Base-by-base conservation (phyloP, 2,329 filamentous ascomycete genomes). In the Sporothrix brasiliensis region DNA sequence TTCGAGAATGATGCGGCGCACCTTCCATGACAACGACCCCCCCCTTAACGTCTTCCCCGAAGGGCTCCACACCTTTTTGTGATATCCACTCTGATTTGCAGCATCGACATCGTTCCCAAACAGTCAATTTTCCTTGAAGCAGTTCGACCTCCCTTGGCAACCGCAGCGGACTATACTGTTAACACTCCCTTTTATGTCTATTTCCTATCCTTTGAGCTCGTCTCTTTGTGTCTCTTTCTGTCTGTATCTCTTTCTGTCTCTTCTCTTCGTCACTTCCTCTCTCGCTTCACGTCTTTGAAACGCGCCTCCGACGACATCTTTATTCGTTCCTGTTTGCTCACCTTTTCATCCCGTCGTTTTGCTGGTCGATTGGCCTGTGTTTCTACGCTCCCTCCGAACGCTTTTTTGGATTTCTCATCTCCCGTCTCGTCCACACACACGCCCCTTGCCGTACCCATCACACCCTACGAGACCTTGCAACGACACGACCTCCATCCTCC, bases 321-420 rank as follows among this genome's bases (percentile, higher is more conserved):
- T 41, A 52, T 24, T n/a, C n/a, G 24, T 19, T 30, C 47, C n/a
- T 49, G 44, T 61, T 41, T 41, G 11, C 19, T 50, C 49, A 16
- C n/a, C 9, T 65, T 47, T 19, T 21, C 30, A 14, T 14, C 21
- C 16, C 34, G 30, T 21, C 47, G 24, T 65, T 30, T 65, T 49
- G 39, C 14, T 53, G 11, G 21, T n/a, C 49, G 24, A 34, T 30
- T 13, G 30, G n/a, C 49, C 67, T 61, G 61, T 67, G 69, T 24
- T 70, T 70, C 69, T 5, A 34, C 7, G 34, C 34, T 34, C 34
- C 34, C 34, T 34, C 34, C 34, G 6, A 34, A 34, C 34, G 34
- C 6, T 30, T 7, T 70, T 70, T 70, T 70, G 41, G 61, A 21
- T n/a, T 47, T 70, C 68, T 70, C 63, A 66, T 47, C 34, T 63